Base-by-base conservation (phyloP, 2,329 filamentous ascomycete genomes). In the Teratosphaeria destructans region DNA sequence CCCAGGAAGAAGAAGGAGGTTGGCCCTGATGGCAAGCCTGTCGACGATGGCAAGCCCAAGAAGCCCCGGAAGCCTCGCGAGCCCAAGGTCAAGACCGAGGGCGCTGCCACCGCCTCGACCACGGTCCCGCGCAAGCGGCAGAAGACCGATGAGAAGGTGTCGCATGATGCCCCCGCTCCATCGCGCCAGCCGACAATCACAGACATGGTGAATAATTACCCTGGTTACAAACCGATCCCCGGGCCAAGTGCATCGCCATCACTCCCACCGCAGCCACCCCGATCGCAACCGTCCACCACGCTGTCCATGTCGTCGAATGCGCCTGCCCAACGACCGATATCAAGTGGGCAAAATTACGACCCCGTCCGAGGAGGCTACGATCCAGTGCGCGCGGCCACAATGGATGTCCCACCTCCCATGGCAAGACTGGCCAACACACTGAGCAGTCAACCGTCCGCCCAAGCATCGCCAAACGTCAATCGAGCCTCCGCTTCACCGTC, bases 401-500 rank as follows among this genome's bases (percentile, higher is more conserved):
- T 68, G 54, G 71, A 70, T 16, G 34, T 26, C 4, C 27, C 53
- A 5, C 60, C 66, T 29, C 62, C 63, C 16, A 67, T 65, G 19
- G 64, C 65, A 37, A 67, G 64, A 29, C 54, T 63, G 62, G 39
- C 62, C 60, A n/a, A 60, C 63, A 37, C 60, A 27, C 47, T 64
- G 19, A 66, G 65, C 59, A 64, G 64, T 57, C 52, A 57, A 59
- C 65, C 63, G 58, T 74, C 62, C 62, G 71, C 66, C 68, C 76
- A 68, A 69, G 59, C 73, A 16, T 76, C 76, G 52, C 73, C 76
- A 23, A 73, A 69, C 61, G 74, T 82, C 58, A 87, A 88, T 73
- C 84, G 88, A 58, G 88, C 89, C n/a, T 93, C 89, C 71, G 88
- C 88, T 47, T 96, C 93, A 4, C 92, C 93, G 1, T 93, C 93